These are phyloP conservation scores for Penicillium sp. DNA, from an alignment of 2,329 filamentous ascomycete genomes.

Conservation along the genomic window DNA sequence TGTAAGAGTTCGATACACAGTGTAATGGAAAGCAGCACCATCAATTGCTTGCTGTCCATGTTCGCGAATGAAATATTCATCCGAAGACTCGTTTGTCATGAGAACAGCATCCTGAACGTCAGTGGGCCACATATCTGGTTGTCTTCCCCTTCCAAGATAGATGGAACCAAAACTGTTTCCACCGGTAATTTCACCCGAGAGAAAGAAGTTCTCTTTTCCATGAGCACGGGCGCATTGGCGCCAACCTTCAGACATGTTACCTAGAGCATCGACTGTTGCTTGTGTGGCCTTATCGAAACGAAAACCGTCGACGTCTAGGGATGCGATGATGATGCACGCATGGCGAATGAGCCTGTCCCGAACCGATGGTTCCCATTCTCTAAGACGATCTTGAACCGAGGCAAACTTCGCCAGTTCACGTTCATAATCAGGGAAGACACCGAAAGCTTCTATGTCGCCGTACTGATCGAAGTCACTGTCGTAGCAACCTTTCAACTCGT, in stretches of 20 bases:
- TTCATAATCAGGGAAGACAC: constrained; percentile 60
- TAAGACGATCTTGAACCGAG: constrained; percentile 62
- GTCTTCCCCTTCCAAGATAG: constrained; percentile 60
- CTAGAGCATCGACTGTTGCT: constrained; percentile 59
- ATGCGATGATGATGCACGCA: constrained; percentile 60
- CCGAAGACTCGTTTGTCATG: constrained; percentile 42
- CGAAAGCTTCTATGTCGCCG: constrained; percentile 61
- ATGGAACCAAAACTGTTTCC: constrained; percentile 59
- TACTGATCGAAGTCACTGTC: constrained; percentile 64
- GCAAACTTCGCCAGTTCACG: constrained; percentile 64
- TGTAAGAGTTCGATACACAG: constrained; percentile 59
- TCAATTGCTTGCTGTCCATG: constrained; percentile 54
- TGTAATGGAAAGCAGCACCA: constrained; percentile 60
- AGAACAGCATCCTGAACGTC: constrained; percentile 48
- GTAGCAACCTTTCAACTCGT: constrained; percentile 53
- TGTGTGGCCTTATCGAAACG: constrained; percentile 65
- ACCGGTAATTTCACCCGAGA: constrained; percentile 61
- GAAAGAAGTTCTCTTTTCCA: constrained; percentile 61
- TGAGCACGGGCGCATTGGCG: constrained; percentile 54
- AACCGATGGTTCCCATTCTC: constrained; percentile 60
- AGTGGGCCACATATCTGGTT: constrained; percentile 50
- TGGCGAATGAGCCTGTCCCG: constrained; percentile 56
- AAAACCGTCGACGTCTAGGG: constrained; percentile 64
- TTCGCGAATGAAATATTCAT: constrained; percentile 51
- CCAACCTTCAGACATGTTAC: constrained; percentile 54